Conservation (phyloP, 2,329 filamentous ascomycete genomes). For the Claviceps paspali region DNA sequence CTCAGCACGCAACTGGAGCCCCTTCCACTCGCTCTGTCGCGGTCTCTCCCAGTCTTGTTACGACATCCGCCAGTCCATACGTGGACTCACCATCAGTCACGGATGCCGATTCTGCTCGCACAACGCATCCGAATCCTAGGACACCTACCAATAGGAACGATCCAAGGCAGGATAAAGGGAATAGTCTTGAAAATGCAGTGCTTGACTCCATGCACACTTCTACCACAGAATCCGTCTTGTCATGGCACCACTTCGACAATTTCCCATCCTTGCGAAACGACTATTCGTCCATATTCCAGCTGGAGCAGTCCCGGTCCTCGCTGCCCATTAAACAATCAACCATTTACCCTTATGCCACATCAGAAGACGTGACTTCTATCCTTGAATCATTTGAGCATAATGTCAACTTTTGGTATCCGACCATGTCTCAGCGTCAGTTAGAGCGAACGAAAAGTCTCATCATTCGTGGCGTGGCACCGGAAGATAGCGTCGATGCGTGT, state of each 20-base stretch:
- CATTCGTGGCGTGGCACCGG: constrained; percentile 18
- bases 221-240: constrained; percentile 33
- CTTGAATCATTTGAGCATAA: constrained; percentile 28
- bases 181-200: constrained; percentile 28
- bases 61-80: not conserved
- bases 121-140: constrained; percentile 12
- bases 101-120: constrained; percentile 5
- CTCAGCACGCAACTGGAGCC: constrained; percentile 4
- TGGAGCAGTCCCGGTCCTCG: constrained; percentile 27
- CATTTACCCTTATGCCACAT: constrained; percentile 26
- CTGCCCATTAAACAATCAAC: constrained; percentile 18
- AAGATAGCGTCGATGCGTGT: constrained; percentile 24
- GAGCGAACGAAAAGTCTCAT: constrained; percentile 18
- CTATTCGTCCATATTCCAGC: constrained; percentile 29
- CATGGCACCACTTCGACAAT: constrained; percentile 33
- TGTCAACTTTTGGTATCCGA: constrained; percentile 39
- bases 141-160: constrained; percentile 10
- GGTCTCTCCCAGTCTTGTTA: constrained; percentile 1
- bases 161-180: constrained; percentile 7
- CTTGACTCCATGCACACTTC: constrained; percentile 35
- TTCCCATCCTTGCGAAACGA: constrained; percentile 27
- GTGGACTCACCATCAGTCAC: constrained; percentile 4
- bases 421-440: constrained; percentile 26
- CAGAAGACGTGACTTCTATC: constrained; percentile 25
- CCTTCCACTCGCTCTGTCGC: constrained; percentile 8